Evolutionary conservation across 1,284 basidiomycete species (phyloP).

Genomic region (Spongiforma sp.): DNA sequence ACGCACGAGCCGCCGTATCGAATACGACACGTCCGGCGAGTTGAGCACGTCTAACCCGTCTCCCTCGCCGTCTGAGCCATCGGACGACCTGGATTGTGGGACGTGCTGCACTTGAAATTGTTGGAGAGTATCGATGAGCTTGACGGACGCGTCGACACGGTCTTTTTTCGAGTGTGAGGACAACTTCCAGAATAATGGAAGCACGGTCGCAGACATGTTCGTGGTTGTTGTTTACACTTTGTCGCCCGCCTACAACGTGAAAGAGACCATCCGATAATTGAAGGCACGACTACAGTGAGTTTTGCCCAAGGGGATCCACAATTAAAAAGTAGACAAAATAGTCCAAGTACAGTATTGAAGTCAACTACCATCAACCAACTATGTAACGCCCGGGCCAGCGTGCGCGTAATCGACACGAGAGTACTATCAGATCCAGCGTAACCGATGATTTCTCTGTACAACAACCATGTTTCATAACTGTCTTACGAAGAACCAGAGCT

Average conservation of each 20-base stretch:
- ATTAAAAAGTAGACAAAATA: too few relatives aligned
- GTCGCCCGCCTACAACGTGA: neutral
- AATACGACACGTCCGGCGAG: constrained; percentile 89
- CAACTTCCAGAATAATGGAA: constrained; percentile 94
- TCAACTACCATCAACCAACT: too few relatives aligned
- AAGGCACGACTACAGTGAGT: too few relatives aligned
- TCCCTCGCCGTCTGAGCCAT: constrained; percentile 52
- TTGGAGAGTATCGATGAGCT: constrained; percentile 81
- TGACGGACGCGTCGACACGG: constrained; percentile 85
- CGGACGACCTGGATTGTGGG: constrained; percentile 48
- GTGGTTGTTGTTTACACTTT: constrained; percentile 82
- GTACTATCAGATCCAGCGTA: too few relatives aligned
- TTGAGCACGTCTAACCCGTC: constrained; percentile 69
- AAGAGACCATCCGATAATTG: too few relatives aligned
- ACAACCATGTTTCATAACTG: too few relatives aligned
- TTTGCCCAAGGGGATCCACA: too few relatives aligned
- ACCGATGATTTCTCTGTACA: too few relatives aligned
- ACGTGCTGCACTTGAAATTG: constrained; percentile 76
- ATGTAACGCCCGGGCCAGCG: too few relatives aligned
- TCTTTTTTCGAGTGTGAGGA: constrained; percentile 84
- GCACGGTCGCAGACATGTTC: too few relatives aligned
- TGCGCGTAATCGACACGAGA: too few relatives aligned
- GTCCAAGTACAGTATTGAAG: too few relatives aligned
- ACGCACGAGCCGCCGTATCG: constrained; percentile 81
- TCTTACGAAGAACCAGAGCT: constrained; percentile 4